Evolutionary conservation across 78 protist genomes (phyloP).

Genomic region (Diacronema lutheri): DNA sequence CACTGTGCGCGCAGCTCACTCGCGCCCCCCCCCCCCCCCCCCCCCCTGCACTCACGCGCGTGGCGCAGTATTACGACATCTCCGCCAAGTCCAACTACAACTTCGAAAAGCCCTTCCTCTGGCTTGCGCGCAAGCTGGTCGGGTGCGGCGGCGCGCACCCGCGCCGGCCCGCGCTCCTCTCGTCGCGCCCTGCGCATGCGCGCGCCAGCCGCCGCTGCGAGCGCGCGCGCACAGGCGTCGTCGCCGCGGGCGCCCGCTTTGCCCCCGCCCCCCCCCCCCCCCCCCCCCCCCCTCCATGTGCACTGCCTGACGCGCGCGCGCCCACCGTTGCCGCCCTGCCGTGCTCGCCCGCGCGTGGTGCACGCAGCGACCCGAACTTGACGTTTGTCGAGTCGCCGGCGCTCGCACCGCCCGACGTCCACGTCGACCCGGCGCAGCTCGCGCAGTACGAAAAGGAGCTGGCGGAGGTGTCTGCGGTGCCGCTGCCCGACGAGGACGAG

Average conservation of each 20-base stretch:
- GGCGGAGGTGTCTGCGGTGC: not conserved
- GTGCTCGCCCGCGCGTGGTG: too few relatives aligned
- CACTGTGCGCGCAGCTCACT: too few relatives aligned
- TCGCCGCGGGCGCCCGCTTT: too few relatives aligned
- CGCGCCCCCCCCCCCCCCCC: too few relatives aligned
- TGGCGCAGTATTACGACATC: conserved; percentile 98
- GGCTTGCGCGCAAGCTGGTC: conserved; percentile 89
- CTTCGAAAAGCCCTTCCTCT: conserved; percentile 99
- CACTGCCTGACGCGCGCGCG: not conserved
- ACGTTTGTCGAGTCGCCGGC: conserved; percentile 74
- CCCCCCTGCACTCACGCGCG: too few relatives aligned
- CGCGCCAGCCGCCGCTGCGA: not conserved
- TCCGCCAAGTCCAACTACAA: conserved; percentile 98
- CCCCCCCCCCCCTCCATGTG: not conserved
- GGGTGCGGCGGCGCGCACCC: conserved; percentile 35
- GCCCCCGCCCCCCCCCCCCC: too few relatives aligned
- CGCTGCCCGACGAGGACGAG: conserved; percentile 47
- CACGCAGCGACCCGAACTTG: conserved; percentile 59
- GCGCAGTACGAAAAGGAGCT: conserved; percentile 68
- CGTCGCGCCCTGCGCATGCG: not conserved
- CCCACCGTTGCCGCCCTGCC: not conserved
- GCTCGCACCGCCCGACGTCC: conserved; percentile 64
- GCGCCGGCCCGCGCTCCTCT: not conserved
- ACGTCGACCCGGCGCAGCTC: conserved; percentile 55
- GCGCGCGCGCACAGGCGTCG: not conserved